Percentiles rank a stretch among this genome's conserved stretches.
These are phyloP conservation scores for Naganishia liquefaciens DNA, from an alignment of 1,284 basidiomycete genomes.

Conservation along the genomic window DNA sequence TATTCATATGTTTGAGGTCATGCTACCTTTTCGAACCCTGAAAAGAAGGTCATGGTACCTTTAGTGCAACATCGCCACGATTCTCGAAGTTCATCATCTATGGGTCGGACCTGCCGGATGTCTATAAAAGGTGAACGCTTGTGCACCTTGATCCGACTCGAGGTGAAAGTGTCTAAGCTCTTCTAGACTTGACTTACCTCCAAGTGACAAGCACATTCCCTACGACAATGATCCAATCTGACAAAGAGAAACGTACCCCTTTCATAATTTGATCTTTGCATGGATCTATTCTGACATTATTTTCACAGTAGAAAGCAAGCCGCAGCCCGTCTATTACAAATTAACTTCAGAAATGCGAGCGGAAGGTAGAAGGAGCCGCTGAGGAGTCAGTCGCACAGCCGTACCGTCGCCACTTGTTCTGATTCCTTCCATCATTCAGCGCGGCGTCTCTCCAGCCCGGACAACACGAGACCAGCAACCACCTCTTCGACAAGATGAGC, in stretches of 20 bases:
- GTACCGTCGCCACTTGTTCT: not conserved
- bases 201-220: not conserved
- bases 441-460: constrained; percentile 22
- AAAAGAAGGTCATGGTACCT: no score
- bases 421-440: not conserved
- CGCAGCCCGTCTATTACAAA: constrained; percentile 14
- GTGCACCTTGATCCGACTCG: no score
- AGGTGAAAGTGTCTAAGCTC: no score
- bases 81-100: no score
- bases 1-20: no score
- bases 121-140: no score
- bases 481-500: constrained; percentile 27
- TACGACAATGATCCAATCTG: not conserved
- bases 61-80: no score
- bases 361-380: constrained; percentile 13
- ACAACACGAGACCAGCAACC: constrained; percentile 27
- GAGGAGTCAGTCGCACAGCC: constrained; percentile 10
- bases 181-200: not conserved
- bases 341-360: constrained; percentile 5
- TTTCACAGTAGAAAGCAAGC: not conserved
- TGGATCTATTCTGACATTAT: not conserved
- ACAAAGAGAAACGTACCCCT: constrained; percentile 3
- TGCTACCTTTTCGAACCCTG: no score
- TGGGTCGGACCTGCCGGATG: no score
- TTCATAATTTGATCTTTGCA: not conserved